Percentiles rank a stretch among this genome's conserved stretches.
Evolutionary conservation across 2,329 filamentous ascomycete genomes (phyloP).

Genomic region (Fonsecaea multimorphosa): DNA sequence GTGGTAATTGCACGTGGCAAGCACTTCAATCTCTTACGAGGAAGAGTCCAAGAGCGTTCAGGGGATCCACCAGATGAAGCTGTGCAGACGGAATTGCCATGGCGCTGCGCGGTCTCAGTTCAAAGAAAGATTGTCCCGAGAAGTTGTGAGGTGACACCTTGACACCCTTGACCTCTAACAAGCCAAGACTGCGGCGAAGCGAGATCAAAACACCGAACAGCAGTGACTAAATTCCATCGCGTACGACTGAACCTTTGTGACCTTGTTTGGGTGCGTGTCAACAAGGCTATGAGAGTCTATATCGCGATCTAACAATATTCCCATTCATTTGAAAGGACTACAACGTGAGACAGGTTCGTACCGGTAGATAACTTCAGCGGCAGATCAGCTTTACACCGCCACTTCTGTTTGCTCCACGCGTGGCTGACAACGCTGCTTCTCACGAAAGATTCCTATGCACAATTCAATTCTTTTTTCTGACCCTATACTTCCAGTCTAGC

Average conservation of each 20-base stretch:
- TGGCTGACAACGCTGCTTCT: not conserved
- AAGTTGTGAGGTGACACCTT: no score
- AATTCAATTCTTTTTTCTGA: constrained; percentile 5
- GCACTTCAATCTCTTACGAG: no score
- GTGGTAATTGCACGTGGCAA: no score
- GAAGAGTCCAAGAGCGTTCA: no score
- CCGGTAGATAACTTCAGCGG: not conserved
- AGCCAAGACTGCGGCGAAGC: not conserved
- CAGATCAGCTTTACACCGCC: not conserved
- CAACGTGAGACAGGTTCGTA: constrained; percentile 2
- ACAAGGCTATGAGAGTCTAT: constrained; percentile 7
- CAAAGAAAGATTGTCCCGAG: no score
- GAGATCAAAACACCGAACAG: constrained; percentile 1
- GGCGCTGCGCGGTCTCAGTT: no score
- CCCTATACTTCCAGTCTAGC: constrained; percentile 3
- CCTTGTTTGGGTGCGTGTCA: constrained; percentile 7
- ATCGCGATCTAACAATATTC: not conserved
- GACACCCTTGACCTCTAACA: no score
- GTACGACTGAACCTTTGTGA: constrained; percentile 5
- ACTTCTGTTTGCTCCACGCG: not conserved
- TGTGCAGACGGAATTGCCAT: no score
- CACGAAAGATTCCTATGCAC: constrained; percentile 11
- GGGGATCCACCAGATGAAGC: no score
- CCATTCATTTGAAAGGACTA: constrained; percentile 2
- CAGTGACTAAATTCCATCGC: not conserved